Base-by-base conservation (phyloP, 148 eudicot species). In the Polygonum aviculare region DNA sequence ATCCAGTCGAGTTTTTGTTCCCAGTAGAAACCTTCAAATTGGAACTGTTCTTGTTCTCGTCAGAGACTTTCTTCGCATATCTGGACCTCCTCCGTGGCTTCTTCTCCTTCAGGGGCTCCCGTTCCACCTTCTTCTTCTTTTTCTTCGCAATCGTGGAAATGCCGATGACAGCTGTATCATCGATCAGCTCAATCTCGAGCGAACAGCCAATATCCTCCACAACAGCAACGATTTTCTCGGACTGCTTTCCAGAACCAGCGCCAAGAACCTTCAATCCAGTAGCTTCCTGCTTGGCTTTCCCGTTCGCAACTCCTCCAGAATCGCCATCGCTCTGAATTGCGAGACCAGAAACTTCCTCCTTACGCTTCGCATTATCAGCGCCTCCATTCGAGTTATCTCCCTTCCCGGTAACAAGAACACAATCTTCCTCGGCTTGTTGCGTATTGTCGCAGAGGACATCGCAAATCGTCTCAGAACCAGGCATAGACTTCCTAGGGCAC, bases 141-240 rank as follows among this genome's bases (percentile, higher is more conserved):
- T 69, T 21, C 7, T 3, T 22, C 40, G 26, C 59, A 72, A 19
- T 10, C 72, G 76, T 55, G n/a, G 65, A 44, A 70, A 62, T 70
- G 4, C 78, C 85, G 75, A 82, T 69, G 15, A 86, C 70, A n/a
- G 81, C 78, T 6, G 85, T 82, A 51, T 60, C 89, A 80, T 83
- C 88, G 65, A 85, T 72, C 75, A 81, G 76, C 60, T 80, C 84
- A 77, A 81, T 77, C 72, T 54, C 76, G 77, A 84, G 65, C 49
- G 82, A 70, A 80, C 77, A 77, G 19, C 72, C 44, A 67, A 67
- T 5, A 36, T 36, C 72, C 16, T 3, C 69, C 12, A 39, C 39
- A 33, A 31, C 69, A 12, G 69, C 16, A 31, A 31, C 69, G 12
- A 67, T 67, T 35, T 67, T 67, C 21, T 67, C 45, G 19, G 72